These are phyloP conservation scores for Lachancea nothofagi DNA, from an alignment of 805 yeast genomes.

Conservation along the genomic window DNA sequence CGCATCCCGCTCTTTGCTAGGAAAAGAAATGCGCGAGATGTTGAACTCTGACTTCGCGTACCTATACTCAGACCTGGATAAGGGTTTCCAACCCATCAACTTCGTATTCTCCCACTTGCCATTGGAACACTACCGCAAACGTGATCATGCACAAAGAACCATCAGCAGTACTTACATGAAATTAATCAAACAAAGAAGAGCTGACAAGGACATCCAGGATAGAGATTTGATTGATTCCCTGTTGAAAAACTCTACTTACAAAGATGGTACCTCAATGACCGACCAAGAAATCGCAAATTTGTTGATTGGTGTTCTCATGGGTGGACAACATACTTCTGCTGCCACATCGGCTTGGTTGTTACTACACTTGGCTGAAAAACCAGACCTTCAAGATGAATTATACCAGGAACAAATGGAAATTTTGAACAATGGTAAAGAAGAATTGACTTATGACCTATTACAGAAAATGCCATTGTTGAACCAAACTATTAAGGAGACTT, in stretches of 20 bases:
- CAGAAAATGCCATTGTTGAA: conserved; percentile 77
- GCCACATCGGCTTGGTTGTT: conserved; percentile 94
- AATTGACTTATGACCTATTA: conserved; percentile 74
- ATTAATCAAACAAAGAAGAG: conserved; percentile 69
- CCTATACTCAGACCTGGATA: conserved; percentile 85
- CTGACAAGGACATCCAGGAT: conserved; percentile 67
- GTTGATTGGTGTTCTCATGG: conserved; percentile 94
- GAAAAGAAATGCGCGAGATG: conserved; percentile 82
- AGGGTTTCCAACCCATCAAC: conserved; percentile 93
- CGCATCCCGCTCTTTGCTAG: conserved; percentile 85
- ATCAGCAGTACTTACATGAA: conserved; percentile 78
- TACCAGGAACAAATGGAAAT: conserved; percentile 67
- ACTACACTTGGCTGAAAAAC: conserved; percentile 83
- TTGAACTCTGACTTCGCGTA: conserved; percentile 80
- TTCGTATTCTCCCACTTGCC: conserved; percentile 95
- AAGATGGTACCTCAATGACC: conserved; percentile 91
- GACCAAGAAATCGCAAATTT: conserved; percentile 92
- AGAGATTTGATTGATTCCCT: conserved; percentile 87
- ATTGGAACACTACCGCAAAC: conserved; percentile 70
- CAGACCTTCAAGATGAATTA: conserved; percentile 77
- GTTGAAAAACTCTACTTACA: conserved; percentile 77
- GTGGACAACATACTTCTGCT: conserved; percentile 98
- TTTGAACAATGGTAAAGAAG: conserved; percentile 49
- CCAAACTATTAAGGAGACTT: conserved; percentile 83
- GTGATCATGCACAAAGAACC: conserved; percentile 83